Conservation (phyloP, 23 red algal genomes). For the Agarophyton chilense region DNA sequence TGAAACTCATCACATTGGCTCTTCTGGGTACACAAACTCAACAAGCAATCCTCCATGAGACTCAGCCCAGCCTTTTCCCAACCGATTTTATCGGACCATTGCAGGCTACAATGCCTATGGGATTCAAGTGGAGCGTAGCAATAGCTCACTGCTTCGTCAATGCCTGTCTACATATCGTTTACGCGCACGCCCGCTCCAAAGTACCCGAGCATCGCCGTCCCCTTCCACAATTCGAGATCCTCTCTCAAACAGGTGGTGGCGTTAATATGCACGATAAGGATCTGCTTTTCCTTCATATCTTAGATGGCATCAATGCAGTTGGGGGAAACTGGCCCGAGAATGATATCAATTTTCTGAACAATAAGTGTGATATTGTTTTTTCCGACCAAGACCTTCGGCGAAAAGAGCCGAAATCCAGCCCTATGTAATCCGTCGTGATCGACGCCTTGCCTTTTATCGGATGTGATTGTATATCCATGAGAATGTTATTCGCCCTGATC, state of each 20-base stretch:
- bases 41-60: too few species aligned
- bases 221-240: background rate
- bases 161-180: background rate
- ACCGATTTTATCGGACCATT: background rate
- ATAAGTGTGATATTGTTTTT: too few species aligned
- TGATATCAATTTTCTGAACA: background rate
- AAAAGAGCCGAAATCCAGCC: background rate
- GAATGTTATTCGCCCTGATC: background rate
- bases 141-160: background rate
- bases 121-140: background rate
- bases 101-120: constrained; percentile 6
- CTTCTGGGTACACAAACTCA: too few species aligned
- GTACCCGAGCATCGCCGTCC: background rate
- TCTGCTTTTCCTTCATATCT: too few species aligned
- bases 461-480: background rate
- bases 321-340: background rate
- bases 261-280: background rate
- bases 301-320: background rate
- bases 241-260: background rate
- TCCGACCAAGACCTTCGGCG: background rate
- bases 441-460: background rate
- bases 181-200: background rate
- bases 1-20: too few species aligned
- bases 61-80: too few species aligned
- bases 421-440: background rate